A percentile compares a stretch with the other conserved stretches of the same genome.
Evolutionary conservation across 2,329 filamentous ascomycete species (phyloP).

Genomic region (Dactylellina sp.): DNA sequence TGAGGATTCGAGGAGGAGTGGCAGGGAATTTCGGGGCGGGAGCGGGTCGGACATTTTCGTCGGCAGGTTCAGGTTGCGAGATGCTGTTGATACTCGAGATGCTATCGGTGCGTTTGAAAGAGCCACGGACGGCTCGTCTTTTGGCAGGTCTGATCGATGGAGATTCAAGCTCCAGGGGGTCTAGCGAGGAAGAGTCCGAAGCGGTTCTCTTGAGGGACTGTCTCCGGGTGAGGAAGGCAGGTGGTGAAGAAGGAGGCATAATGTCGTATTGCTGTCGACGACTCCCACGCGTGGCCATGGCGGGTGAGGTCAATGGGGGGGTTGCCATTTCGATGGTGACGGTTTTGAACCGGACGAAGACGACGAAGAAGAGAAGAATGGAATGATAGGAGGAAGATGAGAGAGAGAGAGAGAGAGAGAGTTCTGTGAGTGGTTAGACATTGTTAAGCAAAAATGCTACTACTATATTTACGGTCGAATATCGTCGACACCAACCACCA

Average conservation of each 20-base stretch:
- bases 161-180: slow-evolving; percentile 30
- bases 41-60: slow-evolving; percentile 28
- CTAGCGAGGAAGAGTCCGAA: slow-evolving; percentile 43
- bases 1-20: slow-evolving; percentile 64
- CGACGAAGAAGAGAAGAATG: slow-evolving; percentile 12
- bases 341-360: slow-evolving; percentile 5
- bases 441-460: no score
- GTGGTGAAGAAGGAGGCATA: slow-evolving; percentile 41
- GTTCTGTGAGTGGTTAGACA: slow-evolving; percentile 32
- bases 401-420: slow-evolving; percentile 2
- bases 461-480: neutral
- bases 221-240: slow-evolving; percentile 28
- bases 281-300: slow-evolving; percentile 18
- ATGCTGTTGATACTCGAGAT: slow-evolving; percentile 17
- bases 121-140: slow-evolving; percentile 32
- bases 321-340: slow-evolving; percentile 34
- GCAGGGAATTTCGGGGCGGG: slow-evolving; percentile 23
- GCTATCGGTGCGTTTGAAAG: slow-evolving; percentile 38
- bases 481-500: neutral
- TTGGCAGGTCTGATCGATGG: slow-evolving; percentile 43
- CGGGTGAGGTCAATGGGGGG: slow-evolving; percentile 46
- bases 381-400: neutral
- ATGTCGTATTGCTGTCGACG: slow-evolving; percentile 34
- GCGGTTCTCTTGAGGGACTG: slow-evolving; percentile 43
- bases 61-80: slow-evolving; percentile 11